These are phyloP conservation scores for Prunus mira DNA, from an alignment of 306 rosid species.

Conservation along the genomic window DNA sequence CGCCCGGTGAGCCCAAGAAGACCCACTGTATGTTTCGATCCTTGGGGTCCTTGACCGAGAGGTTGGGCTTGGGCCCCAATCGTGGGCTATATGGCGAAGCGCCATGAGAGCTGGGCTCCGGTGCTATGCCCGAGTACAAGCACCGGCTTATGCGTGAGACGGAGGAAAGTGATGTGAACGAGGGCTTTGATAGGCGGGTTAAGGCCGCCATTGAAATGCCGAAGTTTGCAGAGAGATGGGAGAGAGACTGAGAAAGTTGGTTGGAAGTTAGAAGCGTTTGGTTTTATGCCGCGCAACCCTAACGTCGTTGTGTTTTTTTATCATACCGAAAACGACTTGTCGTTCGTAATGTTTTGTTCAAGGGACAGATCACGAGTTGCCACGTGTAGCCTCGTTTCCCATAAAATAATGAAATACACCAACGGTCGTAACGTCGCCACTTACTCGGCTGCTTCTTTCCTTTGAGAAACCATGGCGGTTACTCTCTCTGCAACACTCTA, in stretches of 20 bases:
- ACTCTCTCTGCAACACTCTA: conserved; percentile 15
- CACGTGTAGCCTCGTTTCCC: conserved; percentile 12
- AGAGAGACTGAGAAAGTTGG: not conserved
- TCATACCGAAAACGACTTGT: not conserved
- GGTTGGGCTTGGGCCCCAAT: conserved; percentile 26
- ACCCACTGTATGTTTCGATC: conserved; percentile 79
- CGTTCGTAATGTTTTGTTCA: not conserved
- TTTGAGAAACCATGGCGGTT: conserved; percentile 26
- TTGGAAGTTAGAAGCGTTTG: not conserved
- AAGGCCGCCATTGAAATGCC: conserved; percentile 60
- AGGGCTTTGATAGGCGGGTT: conserved; percentile 54
- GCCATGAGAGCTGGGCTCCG: conserved; percentile 30
- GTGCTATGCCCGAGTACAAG: conserved; percentile 34
- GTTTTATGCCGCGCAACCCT: conserved; percentile 8
- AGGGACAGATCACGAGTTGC: not conserved
- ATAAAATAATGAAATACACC: not conserved
- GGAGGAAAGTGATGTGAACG: conserved; percentile 22
- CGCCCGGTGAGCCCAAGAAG: conserved; percentile 88
- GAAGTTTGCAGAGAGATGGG: not conserved
- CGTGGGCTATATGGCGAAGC: conserved; percentile 25
- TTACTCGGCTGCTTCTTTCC: not conserved
- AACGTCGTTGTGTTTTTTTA: not conserved
- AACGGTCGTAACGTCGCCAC: not conserved
- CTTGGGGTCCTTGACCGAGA: conserved; percentile 37
- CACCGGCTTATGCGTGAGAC: conserved; percentile 27